Evolutionary conservation across 2,329 filamentous ascomycete species (phyloP).

Genomic region (Xylariomycetidae sp.): DNA sequence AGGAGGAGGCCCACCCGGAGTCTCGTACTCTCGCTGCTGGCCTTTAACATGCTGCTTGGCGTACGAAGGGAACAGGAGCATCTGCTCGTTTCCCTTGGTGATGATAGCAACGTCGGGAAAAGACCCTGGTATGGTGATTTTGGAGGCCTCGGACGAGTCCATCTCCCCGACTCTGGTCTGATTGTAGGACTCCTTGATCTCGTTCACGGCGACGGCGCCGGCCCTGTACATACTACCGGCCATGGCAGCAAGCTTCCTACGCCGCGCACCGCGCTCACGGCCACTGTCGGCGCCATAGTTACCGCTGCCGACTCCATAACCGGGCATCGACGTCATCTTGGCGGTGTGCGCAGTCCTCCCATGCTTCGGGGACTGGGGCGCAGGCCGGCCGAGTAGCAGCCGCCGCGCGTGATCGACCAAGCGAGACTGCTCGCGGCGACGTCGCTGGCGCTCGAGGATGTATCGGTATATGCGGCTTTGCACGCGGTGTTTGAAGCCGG

Average conservation of each 20-base stretch:
- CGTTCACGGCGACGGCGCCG: conserved; percentile 50
- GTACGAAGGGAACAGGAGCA: conserved; percentile 94
- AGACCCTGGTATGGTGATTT: conserved; percentile 59
- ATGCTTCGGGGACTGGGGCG: conserved; percentile 26
- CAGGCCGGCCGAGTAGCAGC: conserved; percentile 36
- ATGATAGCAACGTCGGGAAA: conserved; percentile 84
- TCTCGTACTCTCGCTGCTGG: conserved; percentile 23
- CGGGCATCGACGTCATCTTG: conserved; percentile 28
- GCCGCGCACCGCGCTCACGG: conserved; percentile 62
- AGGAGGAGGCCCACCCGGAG: conserved; percentile 32
- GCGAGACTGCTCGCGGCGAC: conserved; percentile 41
- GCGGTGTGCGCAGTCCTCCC: conserved; percentile 18
- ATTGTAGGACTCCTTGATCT: conserved; percentile 53
- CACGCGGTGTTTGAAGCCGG: conserved; percentile 60
- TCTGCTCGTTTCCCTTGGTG: conserved; percentile 76
- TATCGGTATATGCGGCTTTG: conserved; percentile 75
- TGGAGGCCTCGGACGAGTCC: conserved; percentile 27
- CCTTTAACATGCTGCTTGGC: conserved; percentile 62
- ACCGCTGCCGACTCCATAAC: conserved; percentile 28
- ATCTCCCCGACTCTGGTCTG: conserved; percentile 40
- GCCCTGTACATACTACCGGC: conserved; percentile 52
- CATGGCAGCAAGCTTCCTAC: conserved; percentile 68
- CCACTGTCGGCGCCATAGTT: conserved; percentile 30
- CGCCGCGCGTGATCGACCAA: conserved; percentile 41
- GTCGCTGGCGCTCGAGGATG: conserved; percentile 59